Evolutionary conservation across 805 yeast species (phyloP), one percentile per base, ranked within the genome.

Genomic region (Candida wancherniae): DNA sequence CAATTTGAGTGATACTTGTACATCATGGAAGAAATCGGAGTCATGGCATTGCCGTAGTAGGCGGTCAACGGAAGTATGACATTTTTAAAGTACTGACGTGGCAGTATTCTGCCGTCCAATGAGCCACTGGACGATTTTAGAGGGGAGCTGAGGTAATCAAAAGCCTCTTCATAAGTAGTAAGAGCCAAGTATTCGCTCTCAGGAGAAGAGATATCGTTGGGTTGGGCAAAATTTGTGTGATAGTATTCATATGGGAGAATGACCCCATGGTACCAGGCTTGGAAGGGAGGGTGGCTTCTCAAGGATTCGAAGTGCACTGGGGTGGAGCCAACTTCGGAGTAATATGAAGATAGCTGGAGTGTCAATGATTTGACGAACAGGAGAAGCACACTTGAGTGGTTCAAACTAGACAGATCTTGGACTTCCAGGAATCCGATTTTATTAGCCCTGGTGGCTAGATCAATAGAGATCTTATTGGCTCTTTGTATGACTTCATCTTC

Each of bases 1-100:
- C 39, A 30, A 10, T 3, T 16, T 3, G 23, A 9, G 12, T 28
- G 22, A 1, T 19, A 18, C 3, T 25, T 11, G 26, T 44, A 50
- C n/a, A 57, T 28, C 61, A 62, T 58, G 4, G 32, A 20, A 8
- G 41, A 34, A n/a, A 61, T 40, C 3, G 61, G 57, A 3, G 30
- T 33, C 24, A 60, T 48, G 28, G 52, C 48, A 15, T 43, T 24
- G 10, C 31, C 32, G 25, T 50, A 26, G 33, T 47, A 53, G 1
- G 19, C 34, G 5, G 52, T 36, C 9, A 49, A 32, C 0, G 69
- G 69, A 11, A 61, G 28, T 4, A 58, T 40, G 10, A 58, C 67
- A 15, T 48, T 34, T 4, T 28, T 19, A 34, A 58, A 40, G 57
- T 63, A 61, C 14, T 44, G 39, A 8, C 33, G 31, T 1, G 45